Conservation (phyloP, 495 filamentous ascomycete species). For the Tuber melanosporum region DNA sequence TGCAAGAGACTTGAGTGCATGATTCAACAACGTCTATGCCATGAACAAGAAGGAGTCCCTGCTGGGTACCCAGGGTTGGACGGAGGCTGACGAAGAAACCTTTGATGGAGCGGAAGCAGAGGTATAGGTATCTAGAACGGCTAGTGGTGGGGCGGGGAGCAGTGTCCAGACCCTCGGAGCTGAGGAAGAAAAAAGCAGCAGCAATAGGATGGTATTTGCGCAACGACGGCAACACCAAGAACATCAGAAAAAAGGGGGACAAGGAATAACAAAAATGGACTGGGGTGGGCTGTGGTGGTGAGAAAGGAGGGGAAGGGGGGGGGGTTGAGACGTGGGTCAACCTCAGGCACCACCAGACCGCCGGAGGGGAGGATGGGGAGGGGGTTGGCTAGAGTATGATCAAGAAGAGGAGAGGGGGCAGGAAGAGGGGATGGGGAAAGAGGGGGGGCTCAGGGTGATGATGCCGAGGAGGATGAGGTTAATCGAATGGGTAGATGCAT, state of each 20-base stretch:
- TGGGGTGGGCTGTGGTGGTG: constrained; percentile 7
- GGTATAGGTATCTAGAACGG: constrained; percentile 29
- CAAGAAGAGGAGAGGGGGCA: constrained; percentile 16
- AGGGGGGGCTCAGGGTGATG: constrained; percentile 36
- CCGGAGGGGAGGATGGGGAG: constrained; percentile 8
- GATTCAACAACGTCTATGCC: constrained; percentile 41
- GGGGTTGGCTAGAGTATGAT: constrained; percentile 5
- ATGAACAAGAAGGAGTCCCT: constrained; percentile 36
- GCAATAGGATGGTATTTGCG: constrained; percentile 35
- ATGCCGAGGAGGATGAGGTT: constrained; percentile 32
- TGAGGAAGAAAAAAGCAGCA: constrained; percentile 37
- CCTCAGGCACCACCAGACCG: constrained; percentile 34
- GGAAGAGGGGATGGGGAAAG: constrained; percentile 17
- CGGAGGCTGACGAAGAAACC: constrained; percentile 36
- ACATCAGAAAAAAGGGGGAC: constrained; percentile 39
- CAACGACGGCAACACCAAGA: constrained; percentile 33
- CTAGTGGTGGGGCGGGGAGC: constrained; percentile 30
- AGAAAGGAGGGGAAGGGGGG: constrained; percentile 10
- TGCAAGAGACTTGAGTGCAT: constrained; percentile 42
- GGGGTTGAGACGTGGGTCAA: constrained; percentile 37
- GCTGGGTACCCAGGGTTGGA: constrained; percentile 33
- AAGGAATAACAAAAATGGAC: constrained; percentile 27
- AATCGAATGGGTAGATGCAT: constrained; percentile 39
- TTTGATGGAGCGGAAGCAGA: constrained; percentile 28
- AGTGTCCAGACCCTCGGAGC: constrained; percentile 30